phyloP scores from a whole-genome alignment of 2,329 filamentous ascomycete species.

The Talaromyces amestolkiae region DNA sequence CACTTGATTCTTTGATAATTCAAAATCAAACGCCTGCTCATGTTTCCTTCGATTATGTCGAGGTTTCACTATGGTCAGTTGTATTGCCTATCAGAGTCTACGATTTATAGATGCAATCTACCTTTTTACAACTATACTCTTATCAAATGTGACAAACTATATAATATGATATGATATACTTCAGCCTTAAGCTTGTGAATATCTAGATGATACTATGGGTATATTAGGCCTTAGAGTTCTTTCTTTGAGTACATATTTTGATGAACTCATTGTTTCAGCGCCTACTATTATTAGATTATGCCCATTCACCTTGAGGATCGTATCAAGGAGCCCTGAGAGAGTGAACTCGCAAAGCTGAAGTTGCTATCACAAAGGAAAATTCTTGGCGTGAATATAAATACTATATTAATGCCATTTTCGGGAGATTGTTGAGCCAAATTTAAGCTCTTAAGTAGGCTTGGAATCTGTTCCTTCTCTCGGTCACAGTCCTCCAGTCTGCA shows the following conservation, averaged over 20 bases:
- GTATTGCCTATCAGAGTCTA: not conserved
- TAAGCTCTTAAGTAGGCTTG: not conserved
- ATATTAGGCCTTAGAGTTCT: not conserved
- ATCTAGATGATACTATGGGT: not conserved
- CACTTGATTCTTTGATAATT: not conserved
- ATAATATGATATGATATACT: not conserved
- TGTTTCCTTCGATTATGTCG: not conserved
- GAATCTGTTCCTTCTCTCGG: not conserved
- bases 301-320: not conserved
- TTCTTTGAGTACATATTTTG: not conserved
- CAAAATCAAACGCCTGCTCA: not conserved
- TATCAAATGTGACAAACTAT: not conserved
- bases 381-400: not conserved
- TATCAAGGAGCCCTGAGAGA: not conserved
- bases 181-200: not conserved
- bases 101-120: not conserved
- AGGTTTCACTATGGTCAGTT: not conserved
- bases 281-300: not conserved
- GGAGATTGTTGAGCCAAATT: not conserved
- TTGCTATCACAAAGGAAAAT: not conserved
- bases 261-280: not conserved
- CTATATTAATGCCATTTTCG: not conserved
- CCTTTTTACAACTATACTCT: not conserved
- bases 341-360: not conserved
- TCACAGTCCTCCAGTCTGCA: not conserved